phyloP scores from a whole-genome alignment of 1,284 basidiomycete genomes.

The Ceratobasidium sp. region DNA sequence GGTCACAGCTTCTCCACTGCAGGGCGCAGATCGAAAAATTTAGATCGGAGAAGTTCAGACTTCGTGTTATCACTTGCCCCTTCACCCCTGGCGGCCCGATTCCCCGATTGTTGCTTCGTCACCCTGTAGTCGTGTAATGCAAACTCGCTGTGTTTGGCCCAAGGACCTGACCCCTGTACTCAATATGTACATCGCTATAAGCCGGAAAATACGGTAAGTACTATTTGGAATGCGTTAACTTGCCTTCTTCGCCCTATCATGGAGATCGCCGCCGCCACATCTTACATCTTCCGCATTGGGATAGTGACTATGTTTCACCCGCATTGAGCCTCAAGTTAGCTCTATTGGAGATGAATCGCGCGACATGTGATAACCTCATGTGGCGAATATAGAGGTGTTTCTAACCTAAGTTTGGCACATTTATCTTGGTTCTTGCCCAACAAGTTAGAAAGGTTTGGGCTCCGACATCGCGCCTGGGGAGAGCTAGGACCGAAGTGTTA shows the following conservation, averaged over 20 bases:
- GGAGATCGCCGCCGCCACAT: conserved; percentile 1
- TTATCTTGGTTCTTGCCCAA: too few species aligned
- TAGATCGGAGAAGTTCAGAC: neutral
- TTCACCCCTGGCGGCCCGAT: neutral
- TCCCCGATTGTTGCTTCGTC: neutral
- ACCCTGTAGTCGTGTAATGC: neutral
- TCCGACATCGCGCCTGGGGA: too few species aligned
- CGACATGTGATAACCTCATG: too few species aligned
- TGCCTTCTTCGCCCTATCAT: neutral
- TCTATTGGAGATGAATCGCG: too few species aligned
- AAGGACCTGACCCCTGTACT: neutral
- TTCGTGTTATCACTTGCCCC: neutral
- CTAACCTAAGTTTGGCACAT: too few species aligned
- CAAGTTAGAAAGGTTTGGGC: too few species aligned
- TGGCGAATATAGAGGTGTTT: too few species aligned
- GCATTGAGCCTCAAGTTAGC: too few species aligned
- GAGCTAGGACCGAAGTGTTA: too few species aligned
- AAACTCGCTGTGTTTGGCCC: neutral
- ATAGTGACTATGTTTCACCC: neutral
- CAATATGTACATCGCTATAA: neutral
- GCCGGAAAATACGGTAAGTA: neutral
- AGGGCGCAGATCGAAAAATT: neutral
- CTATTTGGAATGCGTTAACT: neutral
- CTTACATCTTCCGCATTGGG: neutral
- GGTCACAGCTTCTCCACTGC: too few species aligned